Evolutionary conservation across 164 flowering plant genomes (phyloP), one percentile per base, ranked within the genome.

Genomic region (Houttuynia cordata): DNA sequence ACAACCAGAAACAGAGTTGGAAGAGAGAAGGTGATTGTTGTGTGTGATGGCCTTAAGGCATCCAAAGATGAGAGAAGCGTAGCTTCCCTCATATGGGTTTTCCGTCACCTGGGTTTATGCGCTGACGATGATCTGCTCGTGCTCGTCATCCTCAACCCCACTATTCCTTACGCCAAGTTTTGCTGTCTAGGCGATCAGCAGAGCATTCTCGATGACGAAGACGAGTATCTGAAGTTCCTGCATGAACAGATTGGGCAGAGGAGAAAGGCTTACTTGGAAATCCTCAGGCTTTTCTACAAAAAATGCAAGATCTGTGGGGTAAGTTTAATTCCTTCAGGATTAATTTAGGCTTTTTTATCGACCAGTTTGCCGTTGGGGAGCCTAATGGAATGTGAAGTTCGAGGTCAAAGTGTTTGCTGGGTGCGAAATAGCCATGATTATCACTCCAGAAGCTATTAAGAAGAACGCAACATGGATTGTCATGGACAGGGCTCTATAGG

Each of bases 341-440:
- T 1, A 40, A n/a, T 1, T 7, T 13, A 1, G 17, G 40, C 21
- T 40, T 17, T n/a, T 9, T 4, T 7, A 58, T 37, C 10, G 20
- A n/a, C 13, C 37, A 14, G 4, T 41, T 8, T 4, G 6, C 10
- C 8, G 61, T 1, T n/a, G 10, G 24, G 41, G 14, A 18, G 34
- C 8, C 12, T 57, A 9, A 15, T 56, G 60, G 50, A 64, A 77
- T 78, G 74, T 74, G 39, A 74, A 74, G 56, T 71, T 77, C 66
- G 68, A 65, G 61, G 75, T 47, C 13, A 74, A 71, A 60, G 65
- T 77, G 49, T 69, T 73, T 2, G 75, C 70, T 1, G 76, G 70
- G 34, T 58, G 59, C 61, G 51, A 56, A 51, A 68, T 72, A 10
- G 65, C 21, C 60, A 64, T 50, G 34, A 63, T 74, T 17, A 64